Conservation (phyloP, 345 rosid genomes). For the Populus nigra region DNA sequence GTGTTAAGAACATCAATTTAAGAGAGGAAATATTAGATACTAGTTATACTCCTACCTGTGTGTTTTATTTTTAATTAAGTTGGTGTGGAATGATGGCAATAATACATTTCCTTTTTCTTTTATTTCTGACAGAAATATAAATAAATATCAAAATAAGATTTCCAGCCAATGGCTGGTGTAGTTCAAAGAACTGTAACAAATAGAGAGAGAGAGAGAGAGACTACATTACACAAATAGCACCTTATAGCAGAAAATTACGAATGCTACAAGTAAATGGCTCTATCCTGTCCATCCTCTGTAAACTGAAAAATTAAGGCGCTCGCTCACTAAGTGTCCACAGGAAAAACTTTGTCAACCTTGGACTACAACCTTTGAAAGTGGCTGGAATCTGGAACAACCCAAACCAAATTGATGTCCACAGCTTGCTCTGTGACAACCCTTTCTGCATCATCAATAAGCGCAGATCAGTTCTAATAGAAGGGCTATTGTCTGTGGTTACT, state of each 20-base stretch:
- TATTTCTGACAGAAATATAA: conserved; percentile 23
- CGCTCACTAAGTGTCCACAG: neutral
- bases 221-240: conserved; percentile 21
- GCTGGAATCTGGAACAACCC: neutral
- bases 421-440: neutral
- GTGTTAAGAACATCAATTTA: too few species aligned
- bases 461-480: neutral
- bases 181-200: conserved; percentile 15
- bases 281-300: conserved; percentile 17
- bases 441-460: conserved; percentile 15
- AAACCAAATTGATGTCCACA: neutral
- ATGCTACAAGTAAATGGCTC: conserved; percentile 13
- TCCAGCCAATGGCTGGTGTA: conserved; percentile 12
- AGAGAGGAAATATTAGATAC: too few species aligned
- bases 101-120: conserved; percentile 9
- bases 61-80: too few species aligned
- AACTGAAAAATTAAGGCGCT: neutral
- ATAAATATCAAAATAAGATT: conserved; percentile 17
- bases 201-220: neutral
- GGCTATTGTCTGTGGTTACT: neutral
- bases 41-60: too few species aligned
- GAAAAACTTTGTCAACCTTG: conserved; percentile 1
- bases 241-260: neutral
- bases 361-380: neutral
- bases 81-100: neutral